These are phyloP conservation scores for Talaromyces marneffei DNA, from an alignment of 2,329 filamentous ascomycete species.

Conservation along the genomic window DNA sequence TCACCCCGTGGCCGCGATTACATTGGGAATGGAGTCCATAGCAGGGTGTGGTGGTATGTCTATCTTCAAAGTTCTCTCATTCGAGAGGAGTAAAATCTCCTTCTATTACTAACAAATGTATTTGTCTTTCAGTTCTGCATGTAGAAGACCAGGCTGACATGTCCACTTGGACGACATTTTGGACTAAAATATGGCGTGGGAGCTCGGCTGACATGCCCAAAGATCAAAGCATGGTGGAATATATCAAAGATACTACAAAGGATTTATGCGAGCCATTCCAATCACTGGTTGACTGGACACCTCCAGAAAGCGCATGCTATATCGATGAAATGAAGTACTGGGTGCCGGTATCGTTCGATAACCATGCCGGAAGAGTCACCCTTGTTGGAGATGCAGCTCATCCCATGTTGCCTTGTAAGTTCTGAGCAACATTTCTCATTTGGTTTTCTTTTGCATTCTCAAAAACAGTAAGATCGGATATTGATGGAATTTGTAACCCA, in stretches of 20 bases:
- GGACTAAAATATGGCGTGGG: constrained; percentile 11
- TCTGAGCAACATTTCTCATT: not conserved
- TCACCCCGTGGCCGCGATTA: constrained; percentile 10
- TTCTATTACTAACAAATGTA: not conserved
- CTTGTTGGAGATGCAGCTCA: constrained; percentile 10
- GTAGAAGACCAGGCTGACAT: constrained; percentile 10
- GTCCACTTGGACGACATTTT: constrained; percentile 10
- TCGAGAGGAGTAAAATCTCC: not conserved
- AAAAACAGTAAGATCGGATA: not conserved
- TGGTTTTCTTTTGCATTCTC: not conserved
- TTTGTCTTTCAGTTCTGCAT: not conserved
- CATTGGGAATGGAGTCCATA: constrained; percentile 10
- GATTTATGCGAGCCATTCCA: constrained; percentile 11
- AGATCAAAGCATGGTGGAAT: not conserved
- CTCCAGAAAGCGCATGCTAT: constrained; percentile 6
- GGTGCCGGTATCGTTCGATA: constrained; percentile 8
- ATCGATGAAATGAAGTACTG: constrained; percentile 12
- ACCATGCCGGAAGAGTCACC: constrained; percentile 7
- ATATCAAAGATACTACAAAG: constrained; percentile 7
- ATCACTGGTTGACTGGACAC: constrained; percentile 5
- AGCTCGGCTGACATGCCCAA: not conserved
- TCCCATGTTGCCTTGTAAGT: constrained; percentile 12
- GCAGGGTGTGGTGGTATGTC: constrained; percentile 10
- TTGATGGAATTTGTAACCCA: not conserved
- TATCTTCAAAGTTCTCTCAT: not conserved